These are phyloP conservation scores for Murraya paniculata DNA, from an alignment of 345 rosid species.

Conservation along the genomic window DNA sequence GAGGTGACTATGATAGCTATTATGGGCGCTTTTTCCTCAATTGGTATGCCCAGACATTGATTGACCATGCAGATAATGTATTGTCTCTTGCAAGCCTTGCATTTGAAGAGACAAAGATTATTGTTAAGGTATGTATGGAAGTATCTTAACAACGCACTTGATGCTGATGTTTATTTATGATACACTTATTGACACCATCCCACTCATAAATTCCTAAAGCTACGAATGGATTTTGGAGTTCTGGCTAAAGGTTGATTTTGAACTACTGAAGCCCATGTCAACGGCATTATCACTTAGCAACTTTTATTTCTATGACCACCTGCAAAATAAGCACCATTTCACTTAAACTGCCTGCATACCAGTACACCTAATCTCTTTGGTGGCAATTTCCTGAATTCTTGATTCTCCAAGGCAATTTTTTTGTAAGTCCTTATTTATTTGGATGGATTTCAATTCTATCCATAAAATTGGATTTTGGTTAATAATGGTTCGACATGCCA, in stretches of 20 bases:
- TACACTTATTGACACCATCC: background rate
- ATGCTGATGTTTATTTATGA: background rate
- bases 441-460: background rate
- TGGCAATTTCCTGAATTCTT: background rate
- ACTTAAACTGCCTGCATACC: background rate
- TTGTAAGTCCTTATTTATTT: background rate
- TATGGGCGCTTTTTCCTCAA: constrained; percentile 89
- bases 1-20: constrained; percentile 94
- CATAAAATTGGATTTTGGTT: background rate
- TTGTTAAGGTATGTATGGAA: constrained; percentile 60
- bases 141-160: background rate
- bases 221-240: background rate
- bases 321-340: background rate
- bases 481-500: background rate
- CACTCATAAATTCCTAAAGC: background rate
- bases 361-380: background rate
- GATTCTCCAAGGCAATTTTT: background rate
- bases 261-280: background rate
- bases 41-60: constrained; percentile 78
- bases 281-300: background rate
- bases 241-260: background rate
- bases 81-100: constrained; percentile 80
- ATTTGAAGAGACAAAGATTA: constrained; percentile 69
- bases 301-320: background rate
- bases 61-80: constrained; percentile 76